Evolutionary conservation across 805 yeast genomes (phyloP), one percentile per base, ranked within the genome.

Genomic region (Suhomyces canberraensis): DNA sequence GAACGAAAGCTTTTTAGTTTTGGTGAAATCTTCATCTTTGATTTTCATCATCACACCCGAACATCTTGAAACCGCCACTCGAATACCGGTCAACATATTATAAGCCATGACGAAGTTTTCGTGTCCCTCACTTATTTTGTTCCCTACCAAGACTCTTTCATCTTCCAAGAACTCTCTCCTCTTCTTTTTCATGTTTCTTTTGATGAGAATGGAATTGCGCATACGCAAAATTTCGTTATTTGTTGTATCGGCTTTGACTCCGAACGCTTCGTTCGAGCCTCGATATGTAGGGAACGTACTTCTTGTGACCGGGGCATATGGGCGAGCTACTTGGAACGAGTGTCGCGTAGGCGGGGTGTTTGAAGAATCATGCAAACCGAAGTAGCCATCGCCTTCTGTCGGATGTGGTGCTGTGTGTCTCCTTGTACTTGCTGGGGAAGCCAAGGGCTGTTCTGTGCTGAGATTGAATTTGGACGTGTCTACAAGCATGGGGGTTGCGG

Each of bases 31-130:
- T 11, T 66, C 72, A 33, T 79, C 82, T 1, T 72, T 73, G 28
- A 93, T 64, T 14, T 83, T 81, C 36, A 83, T 76, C 76, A 87
- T 84, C 8, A 83, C 72, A 25, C 95, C 95, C 0, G 96, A 86
- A 51, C 95, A 84, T 40, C 96, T 70, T 3, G 96, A 87, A 0
- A 93, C 98, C 0, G 97, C 90, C 7, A 89, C 95, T 39, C 98
- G 74, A 31, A 93, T 93, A 2, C 99, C 98, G 0, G 98, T 90
- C 40, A 95, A 73, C 97, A 93, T 91, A 59, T 91, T 89, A 60
- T 93, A 95, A 1, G 97, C 98, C 71, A 91, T 80, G 18, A 89
- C 86, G 52, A 83, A 93, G 58, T 90, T 93, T 34, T 79, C 88
- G 55, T 93, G 98, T 29, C 96, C 97, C 60, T 93, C 98, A 44